A percentile compares a stretch with the other conserved stretches of the same genome.
Conservation (phyloP, 1,139 yeast species). For the Sugiyamaella sp. region DNA sequence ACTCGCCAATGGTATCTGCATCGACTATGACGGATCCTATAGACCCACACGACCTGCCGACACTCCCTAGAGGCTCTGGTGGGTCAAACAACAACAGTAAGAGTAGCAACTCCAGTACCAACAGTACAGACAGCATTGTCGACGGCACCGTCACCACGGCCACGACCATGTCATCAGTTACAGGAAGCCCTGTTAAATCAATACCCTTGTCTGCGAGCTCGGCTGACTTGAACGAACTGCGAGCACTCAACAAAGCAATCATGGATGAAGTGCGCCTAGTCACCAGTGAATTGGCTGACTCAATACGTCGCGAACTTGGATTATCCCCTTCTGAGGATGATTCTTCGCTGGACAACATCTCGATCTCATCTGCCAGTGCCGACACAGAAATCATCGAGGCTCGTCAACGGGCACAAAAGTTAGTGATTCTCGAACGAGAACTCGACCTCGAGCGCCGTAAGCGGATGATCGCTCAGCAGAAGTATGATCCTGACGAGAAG, state of each 20-base stretch:
- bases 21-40: slow-evolving; percentile 33
- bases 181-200: slow-evolving; percentile 11
- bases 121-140: slow-evolving; percentile 4
- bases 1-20: slow-evolving; percentile 28
- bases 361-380: slow-evolving; percentile 8
- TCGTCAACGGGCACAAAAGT: slow-evolving; percentile 31
- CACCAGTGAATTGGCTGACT: slow-evolving; percentile 45
- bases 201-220: background rate
- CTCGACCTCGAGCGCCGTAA: slow-evolving; percentile 42
- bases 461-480: slow-evolving; percentile 36
- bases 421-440: slow-evolving; percentile 37
- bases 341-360: slow-evolving; percentile 4
- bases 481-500: slow-evolving; percentile 20
- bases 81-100: slow-evolving; percentile 1
- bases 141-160: slow-evolving; percentile 10
- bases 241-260: slow-evolving; percentile 32
- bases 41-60: slow-evolving; percentile 6
- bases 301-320: slow-evolving; percentile 43
- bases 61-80: background rate
- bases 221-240: slow-evolving; percentile 23
- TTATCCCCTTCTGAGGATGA: slow-evolving; percentile 28
- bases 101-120: slow-evolving; percentile 13
- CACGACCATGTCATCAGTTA: slow-evolving; percentile 13
- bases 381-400: slow-evolving; percentile 11
- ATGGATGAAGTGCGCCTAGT: slow-evolving; percentile 42